phyloP scores from a whole-genome alignment of 2,329 filamentous ascomycete species.

The Cadophora gregata region DNA sequence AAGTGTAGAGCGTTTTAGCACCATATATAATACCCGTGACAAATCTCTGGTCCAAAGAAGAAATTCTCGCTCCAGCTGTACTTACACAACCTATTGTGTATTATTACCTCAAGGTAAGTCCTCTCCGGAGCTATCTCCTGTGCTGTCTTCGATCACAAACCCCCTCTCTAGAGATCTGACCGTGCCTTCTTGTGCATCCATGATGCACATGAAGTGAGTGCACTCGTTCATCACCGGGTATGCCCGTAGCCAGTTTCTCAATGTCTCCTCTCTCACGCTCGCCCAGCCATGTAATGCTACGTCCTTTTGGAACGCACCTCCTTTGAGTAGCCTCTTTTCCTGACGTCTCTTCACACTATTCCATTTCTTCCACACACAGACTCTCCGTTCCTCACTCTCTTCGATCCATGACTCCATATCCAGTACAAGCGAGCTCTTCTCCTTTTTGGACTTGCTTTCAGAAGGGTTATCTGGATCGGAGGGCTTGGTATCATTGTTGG shows the following conservation, averaged over 20 bases:
- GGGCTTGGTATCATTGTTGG: constrained; percentile 58
- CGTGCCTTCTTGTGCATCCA: constrained; percentile 58
- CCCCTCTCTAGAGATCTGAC: constrained; percentile 51
- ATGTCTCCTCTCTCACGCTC: constrained; percentile 42
- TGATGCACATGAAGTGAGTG: constrained; percentile 62
- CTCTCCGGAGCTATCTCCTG: neutral
- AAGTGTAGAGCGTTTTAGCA: too few relatives aligned
- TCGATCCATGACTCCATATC: constrained; percentile 41
- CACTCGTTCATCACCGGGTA: constrained; percentile 62
- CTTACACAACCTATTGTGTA: neutral
- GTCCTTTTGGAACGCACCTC: constrained; percentile 17
- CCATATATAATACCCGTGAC: too few relatives aligned
- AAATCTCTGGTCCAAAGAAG: too few relatives aligned
- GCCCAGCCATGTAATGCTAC: constrained; percentile 27
- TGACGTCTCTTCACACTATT: constrained; percentile 39
- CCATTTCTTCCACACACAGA: constrained; percentile 49
- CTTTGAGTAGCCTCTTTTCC: constrained; percentile 23
- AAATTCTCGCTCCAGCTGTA: neutral
- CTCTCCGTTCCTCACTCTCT: constrained; percentile 45
- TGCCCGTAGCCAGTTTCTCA: constrained; percentile 55
- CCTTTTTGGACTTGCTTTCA: constrained; percentile 1
- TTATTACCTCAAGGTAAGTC: neutral
- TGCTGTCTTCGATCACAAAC: neutral
- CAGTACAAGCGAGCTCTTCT: constrained; percentile 20
- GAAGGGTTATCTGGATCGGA: constrained; percentile 19